Conservation (phyloP, 768 basidiomycete species). For the Flagelloscypha sp. region DNA sequence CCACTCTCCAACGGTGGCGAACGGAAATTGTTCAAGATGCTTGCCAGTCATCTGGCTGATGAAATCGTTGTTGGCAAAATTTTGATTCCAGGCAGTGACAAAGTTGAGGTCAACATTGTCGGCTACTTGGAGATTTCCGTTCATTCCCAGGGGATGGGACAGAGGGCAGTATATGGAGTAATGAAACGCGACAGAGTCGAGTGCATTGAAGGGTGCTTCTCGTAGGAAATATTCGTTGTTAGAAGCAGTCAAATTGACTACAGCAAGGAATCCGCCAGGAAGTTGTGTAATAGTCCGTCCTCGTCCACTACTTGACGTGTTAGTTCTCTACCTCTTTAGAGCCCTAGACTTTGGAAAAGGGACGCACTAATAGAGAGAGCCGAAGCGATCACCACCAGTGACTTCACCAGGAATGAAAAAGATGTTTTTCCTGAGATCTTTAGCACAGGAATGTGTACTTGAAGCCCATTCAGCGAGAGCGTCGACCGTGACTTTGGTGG, state of each 20-base stretch:
- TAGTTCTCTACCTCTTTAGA: neutral
- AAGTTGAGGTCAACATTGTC: constrained; percentile 55
- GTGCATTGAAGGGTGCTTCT: constrained; percentile 31
- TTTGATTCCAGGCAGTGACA: constrained; percentile 54
- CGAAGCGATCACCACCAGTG: constrained; percentile 61
- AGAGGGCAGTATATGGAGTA: constrained; percentile 62
- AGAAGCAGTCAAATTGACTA: constrained; percentile 35
- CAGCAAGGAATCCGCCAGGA: constrained; percentile 37
- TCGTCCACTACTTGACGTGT: constrained; percentile 35
- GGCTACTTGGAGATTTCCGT: constrained; percentile 59
- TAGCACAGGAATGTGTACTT: constrained; percentile 45
- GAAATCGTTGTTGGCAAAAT: constrained; percentile 55
- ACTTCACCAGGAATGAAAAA: constrained; percentile 63
- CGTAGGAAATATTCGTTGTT: constrained; percentile 56
- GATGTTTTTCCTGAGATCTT: constrained; percentile 44
- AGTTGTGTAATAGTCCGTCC: constrained; percentile 45
- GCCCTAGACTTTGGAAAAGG: neutral
- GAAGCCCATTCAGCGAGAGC: constrained; percentile 46
- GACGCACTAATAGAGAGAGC: constrained; percentile 50
- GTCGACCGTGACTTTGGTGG: constrained; percentile 55
- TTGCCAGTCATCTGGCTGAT: constrained; percentile 45
- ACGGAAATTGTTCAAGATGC: constrained; percentile 64
- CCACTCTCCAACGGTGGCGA: constrained; percentile 61
- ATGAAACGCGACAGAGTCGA: constrained; percentile 58
- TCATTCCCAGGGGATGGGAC: constrained; percentile 64